Conservation (phyloP, 805 yeast species). For the Candida odintsovae region DNA sequence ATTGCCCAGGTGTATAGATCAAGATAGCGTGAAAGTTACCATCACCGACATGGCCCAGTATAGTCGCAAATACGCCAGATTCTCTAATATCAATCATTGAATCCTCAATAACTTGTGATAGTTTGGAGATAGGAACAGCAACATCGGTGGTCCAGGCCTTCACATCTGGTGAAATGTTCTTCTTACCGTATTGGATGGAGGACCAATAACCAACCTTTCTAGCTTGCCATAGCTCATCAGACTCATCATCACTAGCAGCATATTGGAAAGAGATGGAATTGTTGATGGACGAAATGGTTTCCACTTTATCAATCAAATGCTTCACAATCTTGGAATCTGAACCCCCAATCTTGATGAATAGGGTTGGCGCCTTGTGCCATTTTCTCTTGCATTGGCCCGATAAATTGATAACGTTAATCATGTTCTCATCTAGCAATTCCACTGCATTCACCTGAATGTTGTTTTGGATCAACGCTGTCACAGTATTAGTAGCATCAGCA, state of each 20-base stretch:
- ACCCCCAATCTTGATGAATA: slow-evolving; percentile 61
- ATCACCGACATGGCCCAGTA: slow-evolving; percentile 77
- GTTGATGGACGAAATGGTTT: slow-evolving; percentile 36
- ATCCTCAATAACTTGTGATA: slow-evolving; percentile 53
- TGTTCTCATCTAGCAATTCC: slow-evolving; percentile 65
- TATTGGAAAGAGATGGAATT: slow-evolving; percentile 51
- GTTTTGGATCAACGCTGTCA: slow-evolving; percentile 50
- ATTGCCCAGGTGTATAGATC: slow-evolving; percentile 46
- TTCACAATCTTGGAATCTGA: slow-evolving; percentile 32
- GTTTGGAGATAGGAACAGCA: slow-evolving; percentile 67
- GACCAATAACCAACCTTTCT: slow-evolving; percentile 70
- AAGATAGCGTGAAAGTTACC: slow-evolving; percentile 71
- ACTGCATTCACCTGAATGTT: slow-evolving; percentile 69
- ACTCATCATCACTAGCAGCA: slow-evolving; percentile 53
- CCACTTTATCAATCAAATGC: slow-evolving; percentile 41
- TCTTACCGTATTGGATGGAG: slow-evolving; percentile 57
- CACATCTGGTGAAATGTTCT: slow-evolving; percentile 35
- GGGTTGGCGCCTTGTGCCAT: slow-evolving; percentile 55
- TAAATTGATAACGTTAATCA: slow-evolving; percentile 59
- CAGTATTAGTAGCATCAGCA: slow-evolving; percentile 66
- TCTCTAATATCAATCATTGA: slow-evolving; percentile 53
- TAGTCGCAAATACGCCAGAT: slow-evolving; percentile 47
- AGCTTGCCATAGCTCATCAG: slow-evolving; percentile 66
- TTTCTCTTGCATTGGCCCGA: slow-evolving; percentile 46
- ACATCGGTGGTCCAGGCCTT: slow-evolving; percentile 71